Percentiles rank a stretch among this genome's conserved stretches.
These are phyloP conservation scores for Pyrus hybrid DNA, from an alignment of 331 rosid genomes.

Conservation along the genomic window DNA sequence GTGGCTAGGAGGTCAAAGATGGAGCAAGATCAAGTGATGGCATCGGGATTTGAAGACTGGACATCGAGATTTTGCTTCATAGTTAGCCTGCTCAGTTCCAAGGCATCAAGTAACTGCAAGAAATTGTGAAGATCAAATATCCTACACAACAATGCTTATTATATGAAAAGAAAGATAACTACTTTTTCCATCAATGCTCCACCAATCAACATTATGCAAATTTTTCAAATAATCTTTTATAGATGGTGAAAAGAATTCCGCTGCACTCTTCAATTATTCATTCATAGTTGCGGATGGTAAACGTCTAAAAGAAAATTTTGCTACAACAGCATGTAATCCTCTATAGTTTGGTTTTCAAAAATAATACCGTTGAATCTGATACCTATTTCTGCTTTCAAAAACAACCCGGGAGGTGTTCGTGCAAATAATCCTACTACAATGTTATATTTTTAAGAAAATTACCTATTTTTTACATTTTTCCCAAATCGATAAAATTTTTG, in stretches of 20 bases:
- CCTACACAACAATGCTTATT: too few species aligned
- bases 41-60: too few species aligned
- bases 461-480: too few species aligned
- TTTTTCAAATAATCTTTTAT: not conserved
- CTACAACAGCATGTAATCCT: not conserved
- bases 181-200: not conserved
- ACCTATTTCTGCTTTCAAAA: not conserved
- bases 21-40: too few species aligned
- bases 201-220: not conserved
- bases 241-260: not conserved
- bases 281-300: not conserved
- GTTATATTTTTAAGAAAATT: not conserved
- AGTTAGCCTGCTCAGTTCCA: too few species aligned
- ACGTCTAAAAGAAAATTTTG: not conserved
- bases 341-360: not conserved
- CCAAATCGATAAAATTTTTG: too few species aligned
- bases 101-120: too few species aligned
- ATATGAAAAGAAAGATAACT: not conserved
- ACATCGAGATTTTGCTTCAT: too few species aligned
- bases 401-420: not conserved
- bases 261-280: not conserved
- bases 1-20: too few species aligned
- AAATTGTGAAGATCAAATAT: too few species aligned
- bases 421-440: not conserved
- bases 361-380: not conserved